Percentiles rank a stretch among this genome's conserved stretches.
phyloP scores from a whole-genome alignment of 306 rosid genomes.

The Casuarina glauca region DNA sequence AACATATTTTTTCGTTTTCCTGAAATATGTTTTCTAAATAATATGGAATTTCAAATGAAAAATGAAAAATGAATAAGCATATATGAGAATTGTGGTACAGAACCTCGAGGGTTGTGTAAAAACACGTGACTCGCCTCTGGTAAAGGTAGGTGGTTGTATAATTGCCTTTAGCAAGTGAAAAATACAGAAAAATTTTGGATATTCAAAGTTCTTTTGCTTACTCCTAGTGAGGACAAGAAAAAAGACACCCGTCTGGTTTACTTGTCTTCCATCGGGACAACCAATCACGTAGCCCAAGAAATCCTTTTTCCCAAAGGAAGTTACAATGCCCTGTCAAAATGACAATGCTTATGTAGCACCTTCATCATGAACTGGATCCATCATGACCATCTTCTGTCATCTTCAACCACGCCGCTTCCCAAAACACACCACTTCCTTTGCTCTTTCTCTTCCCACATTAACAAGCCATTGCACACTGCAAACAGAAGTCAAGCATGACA shows the following conservation, averaged over 20 bases:
- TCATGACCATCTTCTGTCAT: not conserved
- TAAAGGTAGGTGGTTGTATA: too few species aligned
- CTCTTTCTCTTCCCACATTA: not conserved
- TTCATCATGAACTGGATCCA: not conserved
- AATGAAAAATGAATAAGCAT: too few species aligned
- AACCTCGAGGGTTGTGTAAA: too few species aligned
- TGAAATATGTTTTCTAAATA: too few species aligned
- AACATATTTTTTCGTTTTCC: not conserved
- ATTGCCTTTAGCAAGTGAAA: too few species aligned
- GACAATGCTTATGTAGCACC: not conserved
- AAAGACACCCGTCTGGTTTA: too few species aligned
- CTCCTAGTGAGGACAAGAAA: not conserved
- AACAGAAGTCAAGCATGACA: not conserved
- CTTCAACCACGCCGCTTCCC: not conserved
- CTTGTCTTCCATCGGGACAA: not conserved
- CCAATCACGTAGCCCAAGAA: not conserved
- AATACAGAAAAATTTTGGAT: too few species aligned
- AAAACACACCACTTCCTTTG: constrained; percentile 8
- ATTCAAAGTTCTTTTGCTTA: not conserved
- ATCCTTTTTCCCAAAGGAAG: not conserved
- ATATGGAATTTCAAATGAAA: too few species aligned
- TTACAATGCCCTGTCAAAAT: not conserved
- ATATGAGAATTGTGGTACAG: too few species aligned
- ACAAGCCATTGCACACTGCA: not conserved
- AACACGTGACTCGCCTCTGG: too few species aligned